Percentiles rank a stretch among this genome's conserved stretches.
Evolutionary conservation across 192 early-diverging fungal genomes (phyloP).

Genomic region (Coemansia aciculifera): DNA sequence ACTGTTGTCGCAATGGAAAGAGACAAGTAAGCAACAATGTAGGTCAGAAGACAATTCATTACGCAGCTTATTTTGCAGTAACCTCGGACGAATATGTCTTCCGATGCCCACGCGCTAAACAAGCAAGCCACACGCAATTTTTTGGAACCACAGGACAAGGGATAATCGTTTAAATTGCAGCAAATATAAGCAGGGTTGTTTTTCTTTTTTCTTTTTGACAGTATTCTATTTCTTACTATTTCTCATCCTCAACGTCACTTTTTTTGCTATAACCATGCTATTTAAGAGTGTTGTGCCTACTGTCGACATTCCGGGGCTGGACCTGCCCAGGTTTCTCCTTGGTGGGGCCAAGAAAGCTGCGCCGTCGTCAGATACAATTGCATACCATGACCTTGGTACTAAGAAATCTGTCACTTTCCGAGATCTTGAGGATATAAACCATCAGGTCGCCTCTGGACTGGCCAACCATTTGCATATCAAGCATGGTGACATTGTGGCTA

Average conservation of each 20-base stretch:
- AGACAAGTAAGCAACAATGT: not conserved
- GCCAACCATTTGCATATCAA: constrained; percentile 15
- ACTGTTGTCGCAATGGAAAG: not conserved
- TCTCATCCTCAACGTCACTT: not conserved
- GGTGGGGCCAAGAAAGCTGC: constrained; percentile 14
- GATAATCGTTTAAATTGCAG: not conserved
- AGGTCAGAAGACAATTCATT: not conserved
- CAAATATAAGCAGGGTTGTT: not conserved
- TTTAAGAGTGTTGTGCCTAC: constrained; percentile 37
- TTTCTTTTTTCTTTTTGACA: not conserved
- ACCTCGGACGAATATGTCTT: not conserved
- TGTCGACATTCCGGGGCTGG: constrained; percentile 26
- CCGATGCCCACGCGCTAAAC: not conserved
- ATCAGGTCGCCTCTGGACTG: constrained; percentile 29
- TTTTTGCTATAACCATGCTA: constrained; percentile 16
- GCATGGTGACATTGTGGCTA: constrained; percentile 22
- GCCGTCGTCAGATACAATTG: constrained; percentile 12
- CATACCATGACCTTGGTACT: constrained; percentile 30
- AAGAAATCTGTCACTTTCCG: constrained; percentile 15
- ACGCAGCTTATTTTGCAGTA: not conserved
- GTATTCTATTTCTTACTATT: too few relatives aligned
- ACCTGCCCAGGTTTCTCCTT: constrained; percentile 28
- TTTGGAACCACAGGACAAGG: not conserved
- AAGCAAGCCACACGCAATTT: not conserved
- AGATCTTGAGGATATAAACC: constrained; percentile 13